phyloP scores from a whole-genome alignment of 495 filamentous ascomycete genomes.

The Endocarpon pusillum region DNA sequence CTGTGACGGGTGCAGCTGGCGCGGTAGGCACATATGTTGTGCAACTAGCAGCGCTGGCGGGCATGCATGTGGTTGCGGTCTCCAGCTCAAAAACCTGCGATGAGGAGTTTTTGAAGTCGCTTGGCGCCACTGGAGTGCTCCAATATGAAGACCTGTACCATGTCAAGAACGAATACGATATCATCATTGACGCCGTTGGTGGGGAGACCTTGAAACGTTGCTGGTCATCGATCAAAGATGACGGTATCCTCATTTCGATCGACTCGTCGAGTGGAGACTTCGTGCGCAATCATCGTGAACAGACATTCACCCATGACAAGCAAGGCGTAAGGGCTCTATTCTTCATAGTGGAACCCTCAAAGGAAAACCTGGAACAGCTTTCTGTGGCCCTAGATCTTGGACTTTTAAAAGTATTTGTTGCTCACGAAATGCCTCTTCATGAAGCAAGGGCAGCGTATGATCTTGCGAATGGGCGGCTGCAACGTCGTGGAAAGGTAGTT shows the following conservation, averaged over 20 bases:
- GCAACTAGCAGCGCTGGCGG: slow-evolving; percentile 32
- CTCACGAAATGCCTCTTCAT: slow-evolving; percentile 10
- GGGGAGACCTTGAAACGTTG: slow-evolving; percentile 24
- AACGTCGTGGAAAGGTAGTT: slow-evolving; percentile 16
- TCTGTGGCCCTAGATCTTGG: slow-evolving; percentile 10
- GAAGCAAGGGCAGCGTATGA: slow-evolving; percentile 19
- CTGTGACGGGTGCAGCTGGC: slow-evolving; percentile 32
- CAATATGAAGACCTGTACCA: slow-evolving; percentile 22
- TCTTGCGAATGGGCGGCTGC: slow-evolving; percentile 11
- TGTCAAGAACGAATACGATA: slow-evolving; percentile 20
- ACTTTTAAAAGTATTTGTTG: slow-evolving; percentile 14
- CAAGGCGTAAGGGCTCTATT: slow-evolving; percentile 21
- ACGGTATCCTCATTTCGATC: slow-evolving; percentile 32
- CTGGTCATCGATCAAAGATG: slow-evolving; percentile 27
- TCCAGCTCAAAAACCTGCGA: slow-evolving; percentile 21
- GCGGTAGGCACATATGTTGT: slow-evolving; percentile 39
- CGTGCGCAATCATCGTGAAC: slow-evolving; percentile 20
- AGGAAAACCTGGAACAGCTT: slow-evolving; percentile 7
- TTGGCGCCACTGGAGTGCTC: slow-evolving; percentile 30
- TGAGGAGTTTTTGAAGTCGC: slow-evolving; percentile 19
- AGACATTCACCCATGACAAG: slow-evolving; percentile 7
- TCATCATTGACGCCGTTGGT: slow-evolving; percentile 37
- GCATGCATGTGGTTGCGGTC: slow-evolving; percentile 23
- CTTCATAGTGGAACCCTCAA: slow-evolving; percentile 28
- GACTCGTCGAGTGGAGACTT: slow-evolving; percentile 24